These are phyloP conservation scores for Heterobasidion parviporum DNA, from an alignment of 1,284 basidiomycete species.

Conservation along the genomic window DNA sequence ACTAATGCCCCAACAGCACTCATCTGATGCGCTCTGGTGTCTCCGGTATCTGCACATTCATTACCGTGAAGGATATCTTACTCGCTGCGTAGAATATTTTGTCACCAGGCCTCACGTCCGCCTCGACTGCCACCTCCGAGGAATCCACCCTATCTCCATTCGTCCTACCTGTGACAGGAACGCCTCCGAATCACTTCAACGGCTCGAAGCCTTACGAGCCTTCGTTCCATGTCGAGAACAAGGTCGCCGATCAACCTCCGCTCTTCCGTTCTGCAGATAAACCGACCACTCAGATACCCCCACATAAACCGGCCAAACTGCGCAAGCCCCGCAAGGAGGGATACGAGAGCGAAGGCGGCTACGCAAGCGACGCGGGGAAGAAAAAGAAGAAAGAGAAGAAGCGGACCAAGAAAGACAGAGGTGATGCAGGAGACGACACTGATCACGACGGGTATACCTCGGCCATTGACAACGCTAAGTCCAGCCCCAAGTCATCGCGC, in stretches of 20 bases:
- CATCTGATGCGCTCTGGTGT: conserved; percentile 1
- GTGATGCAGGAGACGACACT: conserved; percentile 13
- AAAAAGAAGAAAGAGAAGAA: conserved; percentile 19
- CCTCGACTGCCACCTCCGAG: conserved; percentile 27
- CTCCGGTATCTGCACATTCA: not conserved
- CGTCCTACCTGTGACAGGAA: not conserved
- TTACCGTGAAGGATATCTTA: not conserved
- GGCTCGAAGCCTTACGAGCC: not conserved
- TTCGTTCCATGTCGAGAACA: conserved; percentile 11
- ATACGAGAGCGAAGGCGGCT: conserved; percentile 48
- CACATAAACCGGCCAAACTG: conserved; percentile 23
- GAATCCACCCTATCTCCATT: conserved; percentile 17
- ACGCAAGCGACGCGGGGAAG: conserved; percentile 32
- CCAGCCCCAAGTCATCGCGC: not conserved
- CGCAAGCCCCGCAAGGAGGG: conserved; percentile 34
- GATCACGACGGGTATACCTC: conserved; percentile 25
- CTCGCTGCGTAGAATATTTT: conserved; percentile 12
- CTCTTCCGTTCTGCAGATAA: conserved; percentile 10
- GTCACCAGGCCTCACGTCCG: conserved; percentile 26
- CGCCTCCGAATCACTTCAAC: not conserved
- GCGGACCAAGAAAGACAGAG: conserved; percentile 14
- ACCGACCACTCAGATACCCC: conserved; percentile 7
- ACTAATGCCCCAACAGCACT: not conserved
- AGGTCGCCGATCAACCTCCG: not conserved
- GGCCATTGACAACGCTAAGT: conserved; percentile 20